Evolutionary conservation across 2,329 filamentous ascomycete genomes (phyloP), one percentile per base, ranked within the genome.

Genomic region (Fusarium sp.): DNA sequence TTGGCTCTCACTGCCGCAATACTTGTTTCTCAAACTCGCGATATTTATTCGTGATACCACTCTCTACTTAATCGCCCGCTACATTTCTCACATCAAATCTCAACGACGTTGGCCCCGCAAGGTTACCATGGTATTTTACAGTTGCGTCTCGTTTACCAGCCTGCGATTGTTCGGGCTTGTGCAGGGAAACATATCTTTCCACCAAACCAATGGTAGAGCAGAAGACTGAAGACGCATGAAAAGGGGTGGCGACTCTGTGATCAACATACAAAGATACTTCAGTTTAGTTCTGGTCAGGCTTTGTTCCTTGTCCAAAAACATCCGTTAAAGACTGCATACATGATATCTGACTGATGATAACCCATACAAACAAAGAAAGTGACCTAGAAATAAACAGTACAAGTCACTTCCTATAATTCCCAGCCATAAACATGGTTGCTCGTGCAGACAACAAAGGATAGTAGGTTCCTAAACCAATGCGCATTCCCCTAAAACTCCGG

Each of bases 1-100:
- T 5, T 29, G 16, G 44, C 24, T 17, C 44, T 27, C 11, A 17
- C 7, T 16, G 42, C 16, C 10, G 44, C 24, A 29, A 29, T 3
- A 16, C 14, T 51, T 51, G 46, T 8, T 29, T 1, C 46, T 29
- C 46, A 29, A 29, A 17, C 24, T 51, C 16, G 11, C 46, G 24
- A n/a, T n/a, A 7, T 8, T 29, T 2, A 27, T 16, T 10, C 7
- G 5, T 29, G 17, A 20, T 20, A 14, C 6, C 6, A 4, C 17
- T 31, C 31, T 6, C 24, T 29, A 9, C 24, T n/a, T 12, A 3
- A 12, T 12, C 9, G 2, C 16, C 9, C 0, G 0, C 16, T 51
- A 17, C 36, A 2, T 3, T 29, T 9, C 7, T 29, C 5, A n/a
- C 9, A 29, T n/a, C 9, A 12, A 29, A 2, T 4, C 5, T 29